A percentile compares a stretch with the other conserved stretches of the same genome.
Evolutionary conservation across 371 early-diverging fungal species (phyloP).

Genomic region (Mucor piriformis): DNA sequence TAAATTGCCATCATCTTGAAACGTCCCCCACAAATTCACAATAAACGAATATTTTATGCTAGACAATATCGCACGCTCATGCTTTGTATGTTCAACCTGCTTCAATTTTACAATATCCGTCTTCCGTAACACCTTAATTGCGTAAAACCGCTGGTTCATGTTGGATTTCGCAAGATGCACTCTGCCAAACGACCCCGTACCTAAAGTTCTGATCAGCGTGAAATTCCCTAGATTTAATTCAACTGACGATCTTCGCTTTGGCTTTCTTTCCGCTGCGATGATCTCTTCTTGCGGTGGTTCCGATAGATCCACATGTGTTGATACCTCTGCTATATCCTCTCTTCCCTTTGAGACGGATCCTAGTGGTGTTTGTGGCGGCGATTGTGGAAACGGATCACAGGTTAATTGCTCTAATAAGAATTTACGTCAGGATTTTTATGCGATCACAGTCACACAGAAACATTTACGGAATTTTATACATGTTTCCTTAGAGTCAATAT

Average conservation of each 20-base stretch:
- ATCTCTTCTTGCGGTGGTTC: slow-evolving; percentile 5
- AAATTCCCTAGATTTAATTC: slow-evolving; percentile 26
- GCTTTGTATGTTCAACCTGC: slow-evolving; percentile 78
- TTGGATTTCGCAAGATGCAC: slow-evolving; percentile 59
- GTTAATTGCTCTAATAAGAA: slow-evolving; percentile 21
- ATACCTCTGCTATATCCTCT: slow-evolving; percentile 9
- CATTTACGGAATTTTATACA: slow-evolving; percentile 16
- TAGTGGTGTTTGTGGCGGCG: slow-evolving; percentile 32
- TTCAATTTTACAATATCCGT: slow-evolving; percentile 83
- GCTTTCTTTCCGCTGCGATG: slow-evolving; percentile 3
- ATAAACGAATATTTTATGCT: slow-evolving; percentile 78
- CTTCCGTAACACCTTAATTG: slow-evolving; percentile 95
- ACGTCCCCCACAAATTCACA: slow-evolving; percentile 79
- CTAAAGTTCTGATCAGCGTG: slow-evolving; percentile 54
- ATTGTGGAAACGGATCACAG: slow-evolving; percentile 27
- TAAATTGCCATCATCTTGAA: slow-evolving; percentile 80
- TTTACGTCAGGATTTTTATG: not conserved
- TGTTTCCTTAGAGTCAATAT: slow-evolving; percentile 14
- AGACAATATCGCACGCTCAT: slow-evolving; percentile 81
- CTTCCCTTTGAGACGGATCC: slow-evolving; percentile 18
- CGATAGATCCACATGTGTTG: slow-evolving; percentile 22
- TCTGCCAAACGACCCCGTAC: slow-evolving; percentile 68
- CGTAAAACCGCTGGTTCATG: slow-evolving; percentile 73
- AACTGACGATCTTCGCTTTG: slow-evolving; percentile 17
- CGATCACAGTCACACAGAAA: not conserved